Evolutionary conservation across 805 yeast genomes (phyloP), one percentile per base, ranked within the genome.

Genomic region (Schwanniomyces occidentalis): DNA sequence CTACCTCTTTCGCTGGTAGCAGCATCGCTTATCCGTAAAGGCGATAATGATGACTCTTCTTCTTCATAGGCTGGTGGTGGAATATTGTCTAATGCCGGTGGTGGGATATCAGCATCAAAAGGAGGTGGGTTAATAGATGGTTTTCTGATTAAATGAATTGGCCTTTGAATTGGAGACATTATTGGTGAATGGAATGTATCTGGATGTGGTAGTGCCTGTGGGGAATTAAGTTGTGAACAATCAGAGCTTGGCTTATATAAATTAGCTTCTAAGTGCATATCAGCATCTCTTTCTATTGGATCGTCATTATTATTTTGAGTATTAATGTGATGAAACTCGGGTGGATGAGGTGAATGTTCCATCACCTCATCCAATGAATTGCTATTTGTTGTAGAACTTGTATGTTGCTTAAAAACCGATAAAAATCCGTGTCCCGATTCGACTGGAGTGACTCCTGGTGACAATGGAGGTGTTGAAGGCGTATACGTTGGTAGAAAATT

Each of bases 121-220:
- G 85, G 76, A 1, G 87, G 88, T 4, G 87, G 87, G 24, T 77
- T 77, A 23, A 65, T 48, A 4, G 79, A 69, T 12, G 84, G 85
- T 44, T 68, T 62, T 32, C 85, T 61, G 7, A 75, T 51, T 14
- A 76, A 52, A 47, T 74, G 76, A 16, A 80, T 71, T 0, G 87
- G 85, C 21, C 83, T 46, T 24, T 43, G 46, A 6, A 52, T 20
- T 21, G 73, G 63, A 5, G 63, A 51, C 8, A 58, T 56, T 5
- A 76, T 53, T 2, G 77, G 65, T 1, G 83, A 75, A 16, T 67
- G 59, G 32, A 61, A 49, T 1, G 63, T 56, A 2, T 48, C 58
- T 4, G 63, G 60, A 43, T 55, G 61, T 2, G 87, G 87, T 29
- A 71, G 51, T 4, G 86, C 88, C 41, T 79, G 89, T 1, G 85